Evolutionary conservation across 1,284 basidiomycete species (phyloP), one percentile per base, ranked within the genome.

Genomic region (Malassezia arunalokei): DNA sequence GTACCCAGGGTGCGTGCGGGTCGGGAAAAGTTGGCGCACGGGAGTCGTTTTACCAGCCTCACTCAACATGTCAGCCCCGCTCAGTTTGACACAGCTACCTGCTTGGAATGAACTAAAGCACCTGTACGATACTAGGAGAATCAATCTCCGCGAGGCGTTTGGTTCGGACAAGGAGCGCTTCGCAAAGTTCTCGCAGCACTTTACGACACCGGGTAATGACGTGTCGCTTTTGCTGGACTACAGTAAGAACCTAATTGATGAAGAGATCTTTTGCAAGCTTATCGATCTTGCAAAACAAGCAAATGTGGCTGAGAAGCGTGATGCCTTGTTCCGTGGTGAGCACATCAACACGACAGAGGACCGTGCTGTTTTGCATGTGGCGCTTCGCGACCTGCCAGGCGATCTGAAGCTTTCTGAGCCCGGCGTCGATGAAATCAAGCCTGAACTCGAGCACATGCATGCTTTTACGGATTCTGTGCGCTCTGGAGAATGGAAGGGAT

Each of bases 271-370:
- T 45, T 54, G 60, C 31, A 62, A 81, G 14, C 82, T 95, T 49
- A 79, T 96, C 64, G 76, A 79, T 29, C 83, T 96, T 56, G 87
- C 83, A 24, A 80, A 82, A 57, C 89, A 96, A 76, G 89, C 90
- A 29, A 76, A 82, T 52, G 82, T 98, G 57, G 87, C 94, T 79
- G 73, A 79, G 47, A 83, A 81, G 75, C 82, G 90, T 49, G 86
- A 96, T 74, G 83, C 83, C 75, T 94, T 96, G 90, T 96, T 91
- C 73, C 76, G 82, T 1, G 92, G 94, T 51, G 82, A 88, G 75
- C 92, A 95, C 77, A 95, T 98, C 80, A 96, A 98, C 79, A 91
- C 89, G 15, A 92, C 89, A 24, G 92, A 98, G 75, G 91, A 86
- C 73, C 87, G 92, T 54, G 86, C 94, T 5, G 92, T 98, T 6